Evolutionary conservation across 2,329 filamentous ascomycete species (phyloP).

Genomic region (Paecilomyces formosus): DNA sequence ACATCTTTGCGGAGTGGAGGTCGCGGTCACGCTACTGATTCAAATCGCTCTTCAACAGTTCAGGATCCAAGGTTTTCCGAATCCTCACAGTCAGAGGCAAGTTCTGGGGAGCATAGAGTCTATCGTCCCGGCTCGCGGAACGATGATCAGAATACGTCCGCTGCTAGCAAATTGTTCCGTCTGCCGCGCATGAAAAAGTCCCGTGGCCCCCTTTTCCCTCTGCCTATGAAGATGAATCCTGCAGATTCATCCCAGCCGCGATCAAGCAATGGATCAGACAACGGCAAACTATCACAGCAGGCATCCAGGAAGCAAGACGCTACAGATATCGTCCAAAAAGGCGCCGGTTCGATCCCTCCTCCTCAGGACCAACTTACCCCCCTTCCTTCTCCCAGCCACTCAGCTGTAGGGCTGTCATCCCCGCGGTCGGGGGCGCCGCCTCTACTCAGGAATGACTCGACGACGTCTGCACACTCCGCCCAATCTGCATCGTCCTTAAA

Average conservation of each 20-base stretch:
- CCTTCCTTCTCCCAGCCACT: conserved; percentile 44
- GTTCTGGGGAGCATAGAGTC: conserved; percentile 59
- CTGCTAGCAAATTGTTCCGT: conserved; percentile 70
- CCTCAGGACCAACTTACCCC: conserved; percentile 31
- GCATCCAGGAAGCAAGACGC: conserved; percentile 11
- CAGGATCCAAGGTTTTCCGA: conserved; percentile 66
- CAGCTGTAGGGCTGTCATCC: conserved; percentile 43
- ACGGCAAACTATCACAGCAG: conserved; percentile 22
- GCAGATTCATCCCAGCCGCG: conserved; percentile 33
- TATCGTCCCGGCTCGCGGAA: conserved; percentile 56
- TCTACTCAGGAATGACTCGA: conserved; percentile 54
- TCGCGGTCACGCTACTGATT: conserved; percentile 56
- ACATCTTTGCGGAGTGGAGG: conserved; percentile 41
- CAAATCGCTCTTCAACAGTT: conserved; percentile 53
- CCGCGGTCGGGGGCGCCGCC: conserved; percentile 35
- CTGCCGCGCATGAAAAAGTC: conserved; percentile 70
- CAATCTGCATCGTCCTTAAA: conserved; percentile 48
- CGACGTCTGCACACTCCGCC: conserved; percentile 58
- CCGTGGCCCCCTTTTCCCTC: conserved; percentile 71
- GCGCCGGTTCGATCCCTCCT: conserved; percentile 18
- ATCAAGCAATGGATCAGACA: conserved; percentile 21
- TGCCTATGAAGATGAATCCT: conserved; percentile 64
- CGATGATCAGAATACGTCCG: conserved; percentile 47
- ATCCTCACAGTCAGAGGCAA: conserved; percentile 83
- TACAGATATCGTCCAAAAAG: conserved; percentile 12